These are phyloP conservation scores for Aeminium ludgeri DNA, from an alignment of 495 filamentous ascomycete species.

Conservation along the genomic window DNA sequence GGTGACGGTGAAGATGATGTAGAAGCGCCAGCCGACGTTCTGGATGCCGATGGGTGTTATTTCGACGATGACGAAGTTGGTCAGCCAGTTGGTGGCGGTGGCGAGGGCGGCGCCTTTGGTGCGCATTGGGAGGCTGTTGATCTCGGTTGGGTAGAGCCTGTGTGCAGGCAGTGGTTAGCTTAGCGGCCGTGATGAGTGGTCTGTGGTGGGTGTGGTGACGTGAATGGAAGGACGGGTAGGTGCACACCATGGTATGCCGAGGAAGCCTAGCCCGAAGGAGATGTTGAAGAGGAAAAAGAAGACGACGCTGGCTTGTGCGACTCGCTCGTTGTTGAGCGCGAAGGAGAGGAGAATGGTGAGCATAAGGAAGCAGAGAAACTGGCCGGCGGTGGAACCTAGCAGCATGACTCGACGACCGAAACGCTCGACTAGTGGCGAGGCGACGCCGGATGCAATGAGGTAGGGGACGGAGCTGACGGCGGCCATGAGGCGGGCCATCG, in stretches of 20 bases:
- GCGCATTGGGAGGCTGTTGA: conserved; percentile 40
- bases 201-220: conserved; percentile 7
- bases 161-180: no score
- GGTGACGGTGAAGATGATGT: conserved; percentile 46
- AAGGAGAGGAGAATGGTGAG: conserved; percentile 39
- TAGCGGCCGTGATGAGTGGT: conserved; percentile 6
- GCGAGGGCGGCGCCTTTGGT: conserved; percentile 39
- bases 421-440: conserved; percentile 32
- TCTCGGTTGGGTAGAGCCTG: conserved; percentile 47
- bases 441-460: conserved; percentile 31
- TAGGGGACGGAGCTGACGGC: conserved; percentile 36
- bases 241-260: conserved; percentile 15
- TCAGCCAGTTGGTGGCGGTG: conserved; percentile 45
- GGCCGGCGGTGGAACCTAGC: conserved; percentile 33
- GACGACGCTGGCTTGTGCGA: conserved; percentile 25
- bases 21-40: conserved; percentile 45
- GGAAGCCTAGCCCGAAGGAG: conserved; percentile 22
- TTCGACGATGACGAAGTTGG: conserved; percentile 43
- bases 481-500: conserved; percentile 32
- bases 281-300: conserved; percentile 25
- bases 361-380: conserved; percentile 36
- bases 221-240: conserved; percentile 2
- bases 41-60: conserved; percentile 44
- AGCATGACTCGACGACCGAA: conserved; percentile 37
- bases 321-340: conserved; percentile 23